These are phyloP conservation scores for Diutina sp. DNA, from an alignment of 1,139 yeast genomes.

Conservation along the genomic window DNA sequence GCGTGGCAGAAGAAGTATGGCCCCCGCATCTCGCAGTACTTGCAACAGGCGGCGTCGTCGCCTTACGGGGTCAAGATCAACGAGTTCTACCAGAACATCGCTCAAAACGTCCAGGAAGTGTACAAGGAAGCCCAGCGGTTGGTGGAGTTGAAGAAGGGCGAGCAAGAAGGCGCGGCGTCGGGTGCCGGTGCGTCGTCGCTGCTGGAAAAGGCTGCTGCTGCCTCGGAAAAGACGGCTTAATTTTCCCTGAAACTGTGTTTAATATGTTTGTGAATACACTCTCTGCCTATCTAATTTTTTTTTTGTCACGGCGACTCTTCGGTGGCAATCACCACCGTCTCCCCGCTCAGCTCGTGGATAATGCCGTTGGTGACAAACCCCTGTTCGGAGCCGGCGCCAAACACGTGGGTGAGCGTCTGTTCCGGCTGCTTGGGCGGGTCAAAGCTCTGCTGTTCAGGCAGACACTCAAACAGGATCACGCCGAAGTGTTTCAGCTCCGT, in stretches of 20 bases:
- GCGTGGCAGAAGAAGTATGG: slow-evolving; percentile 7
- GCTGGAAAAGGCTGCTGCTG: not conserved
- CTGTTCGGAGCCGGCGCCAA: not conserved
- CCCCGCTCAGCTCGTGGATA: not conserved
- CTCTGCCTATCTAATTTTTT: not conserved
- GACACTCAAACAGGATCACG: slow-evolving; percentile 7
- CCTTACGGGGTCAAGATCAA: slow-evolving; percentile 40
- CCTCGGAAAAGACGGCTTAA: not conserved
- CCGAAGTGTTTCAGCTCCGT: slow-evolving; percentile 3
- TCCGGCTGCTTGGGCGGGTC: not conserved
- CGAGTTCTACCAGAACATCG: slow-evolving; percentile 37
- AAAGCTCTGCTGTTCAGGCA: slow-evolving; percentile 6
- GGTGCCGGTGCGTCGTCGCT: not conserved
- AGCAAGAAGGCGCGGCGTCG: not conserved
- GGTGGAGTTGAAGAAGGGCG: slow-evolving; percentile 40
- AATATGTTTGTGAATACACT: not conserved
- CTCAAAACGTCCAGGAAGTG: slow-evolving; percentile 46
- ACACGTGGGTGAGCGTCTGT: not conserved
- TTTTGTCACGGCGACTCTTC: not conserved
- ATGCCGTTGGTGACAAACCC: slow-evolving; percentile 1
- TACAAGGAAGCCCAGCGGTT: slow-evolving; percentile 65
- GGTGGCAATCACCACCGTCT: not conserved
- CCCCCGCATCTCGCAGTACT: slow-evolving; percentile 29
- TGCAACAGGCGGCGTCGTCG: slow-evolving; percentile 31
- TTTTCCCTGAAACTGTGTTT: not conserved